Evolutionary conservation across 768 basidiomycete species (phyloP), one percentile per base, ranked within the genome.

Genomic region (Mycena vitilis): DNA sequence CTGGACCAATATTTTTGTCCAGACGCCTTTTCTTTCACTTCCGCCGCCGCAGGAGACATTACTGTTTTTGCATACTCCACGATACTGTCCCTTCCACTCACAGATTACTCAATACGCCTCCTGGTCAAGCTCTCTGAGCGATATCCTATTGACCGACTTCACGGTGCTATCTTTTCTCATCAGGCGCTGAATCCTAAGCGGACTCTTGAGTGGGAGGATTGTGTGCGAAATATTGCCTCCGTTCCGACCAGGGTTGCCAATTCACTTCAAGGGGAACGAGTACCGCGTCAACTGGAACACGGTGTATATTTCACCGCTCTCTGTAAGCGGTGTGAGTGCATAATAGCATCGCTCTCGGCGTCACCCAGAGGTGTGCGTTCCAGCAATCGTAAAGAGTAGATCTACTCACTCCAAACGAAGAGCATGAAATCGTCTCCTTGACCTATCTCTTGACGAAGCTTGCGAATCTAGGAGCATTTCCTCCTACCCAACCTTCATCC

Each of bases 241-340:
- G 78, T 96, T 10, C 95, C 96, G 40, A 82, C 83, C n/a, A 95
- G 89, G 77, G 88, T 92, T 10, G 90, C 92, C 25, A 98, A 98
- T 79, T 85, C 87, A 3, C 76, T 89, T 40, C 86, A 82, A 36
- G 82, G 80, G 23, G 80, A 81, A 53, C 74, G 72, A 5, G 73
- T 86, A 2, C 91, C 91, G 1, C 66, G 73, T 20, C 75, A 70
- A 20, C 78, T 98, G 52, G 85, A 89, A 74, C 82, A 88, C 69
- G 85, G 85, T 20, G 70, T 73, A 6, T 94, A 91, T 77, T 87
- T 88, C 75, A 82, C 85, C 60, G 73, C 81, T 51, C 61, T 94
- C 30, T 83, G 86, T 68, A 55, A 81, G 55, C 84, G 90, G 48
- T 84, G 81, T 25, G 89, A 94, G 62, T 73, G 75, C 23, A 78